Base-by-base conservation (phyloP, 257 asterid species). In the Anisodus acutangulus region DNA sequence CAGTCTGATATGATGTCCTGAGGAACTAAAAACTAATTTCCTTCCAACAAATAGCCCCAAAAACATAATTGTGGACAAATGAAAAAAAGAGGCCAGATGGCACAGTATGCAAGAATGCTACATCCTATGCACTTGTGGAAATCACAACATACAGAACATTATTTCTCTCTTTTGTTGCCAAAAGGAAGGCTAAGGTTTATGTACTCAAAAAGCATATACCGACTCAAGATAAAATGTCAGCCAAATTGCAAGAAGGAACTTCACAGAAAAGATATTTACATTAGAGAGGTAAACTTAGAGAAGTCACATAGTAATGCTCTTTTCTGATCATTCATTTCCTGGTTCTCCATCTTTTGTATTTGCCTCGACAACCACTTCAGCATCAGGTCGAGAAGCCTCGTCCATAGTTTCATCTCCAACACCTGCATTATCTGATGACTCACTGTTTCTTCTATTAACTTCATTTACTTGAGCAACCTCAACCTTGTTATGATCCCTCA, bases 241-340 rank as follows among this genome's bases (percentile, higher is more conserved):
- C 64, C 31, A 59, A 7, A 59, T 59, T 59, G 64, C 31, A 7
- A 17, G 78, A 83, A 79, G 71, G 68, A 80, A 83, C 72, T 47
- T 58, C 59, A 53, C 70, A 19, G 55, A 51, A 82, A 85, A 85
- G 84, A 83, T 85, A 66, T 83, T 64, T 80, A 82, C 87, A 80
- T 55, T 64, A 84, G 60, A 84, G 79, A 80, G 82, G 88, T 88
- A 83, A 83, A 85, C 19, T 35, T 74, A 47, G 62, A 67, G 69
- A 80, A 83, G 84, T 83, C 85, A 57, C 90, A 67, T 58, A 78
- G 88, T 85, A 86, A 85, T 83, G 84, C 87, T 87, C 88, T 83
- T 83, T 85, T 39, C 83, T 68, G 64, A 79, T 49, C 80, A 78
- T 76, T 78, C 84, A 35, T 49, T 63, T 64, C 72, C 68, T 55